Evolutionary conservation across 768 basidiomycete genomes (phyloP).

Genomic region (Lenzites betulinus): DNA sequence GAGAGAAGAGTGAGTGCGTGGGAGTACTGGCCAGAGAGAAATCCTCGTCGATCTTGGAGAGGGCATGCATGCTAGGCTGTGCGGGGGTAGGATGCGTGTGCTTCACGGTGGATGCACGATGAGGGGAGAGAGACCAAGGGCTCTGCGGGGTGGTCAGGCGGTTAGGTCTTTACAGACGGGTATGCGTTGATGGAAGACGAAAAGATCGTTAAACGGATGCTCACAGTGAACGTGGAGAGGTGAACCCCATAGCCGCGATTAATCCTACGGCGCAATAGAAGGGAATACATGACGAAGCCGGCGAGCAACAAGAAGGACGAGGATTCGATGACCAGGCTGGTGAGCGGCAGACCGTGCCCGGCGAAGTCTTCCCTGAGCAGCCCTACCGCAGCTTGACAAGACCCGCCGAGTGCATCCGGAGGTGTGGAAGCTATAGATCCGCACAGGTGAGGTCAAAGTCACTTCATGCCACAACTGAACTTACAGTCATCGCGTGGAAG

Average conservation of each 20-base stretch:
- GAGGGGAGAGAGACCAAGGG: not conserved
- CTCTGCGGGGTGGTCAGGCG: not conserved
- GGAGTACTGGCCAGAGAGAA: not conserved
- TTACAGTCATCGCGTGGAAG: not conserved
- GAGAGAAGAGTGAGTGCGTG: not conserved
- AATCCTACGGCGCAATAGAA: not conserved
- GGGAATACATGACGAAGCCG: not conserved
- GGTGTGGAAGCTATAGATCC: not conserved
- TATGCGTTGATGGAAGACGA: not conserved
- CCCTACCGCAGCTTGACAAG: not conserved
- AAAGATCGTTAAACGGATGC: not conserved
- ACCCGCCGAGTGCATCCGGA: not conserved
- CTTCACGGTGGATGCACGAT: not conserved
- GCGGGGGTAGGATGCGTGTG: not conserved
- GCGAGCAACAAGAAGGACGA: not conserved
- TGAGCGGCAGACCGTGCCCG: conserved; percentile 1
- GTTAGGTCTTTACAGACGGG: too few species aligned
- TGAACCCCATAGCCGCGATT: not conserved
- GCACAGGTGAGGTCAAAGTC: not conserved
- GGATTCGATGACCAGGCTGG: conserved; percentile 2
- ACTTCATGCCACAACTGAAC: not conserved
- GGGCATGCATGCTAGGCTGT: not conserved
- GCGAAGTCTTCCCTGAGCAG: not conserved
- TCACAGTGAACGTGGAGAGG: not conserved
- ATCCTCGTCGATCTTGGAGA: conserved; percentile 1